Base-by-base conservation (phyloP, 2,329 filamentous ascomycete species). In the Ceratocystis cacaofunesta region DNA sequence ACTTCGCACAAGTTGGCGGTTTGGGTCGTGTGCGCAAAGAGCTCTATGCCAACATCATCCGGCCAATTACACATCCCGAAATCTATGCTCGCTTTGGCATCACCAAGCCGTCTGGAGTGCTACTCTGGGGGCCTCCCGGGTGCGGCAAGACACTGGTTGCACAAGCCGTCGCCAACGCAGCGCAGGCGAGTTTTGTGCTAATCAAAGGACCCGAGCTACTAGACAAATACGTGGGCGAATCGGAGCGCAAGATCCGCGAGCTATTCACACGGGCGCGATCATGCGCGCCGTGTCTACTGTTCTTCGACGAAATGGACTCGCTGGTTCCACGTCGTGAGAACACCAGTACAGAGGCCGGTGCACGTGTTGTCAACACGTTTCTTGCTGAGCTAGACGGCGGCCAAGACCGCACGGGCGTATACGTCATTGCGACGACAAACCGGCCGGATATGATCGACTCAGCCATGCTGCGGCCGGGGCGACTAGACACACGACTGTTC, bases 211-310 rank as follows among this genome's bases (percentile, higher is more conserved):
- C 94, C 0, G 94, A 99, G 74, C 80, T 99, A 8, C 82, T 99
- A 58, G 97, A 97, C 79, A 99, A 97, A 76, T 99, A 92, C 73
- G 92, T 99, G 8, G 94, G 94, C 70, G 94, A 99, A 75, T 95
- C 90, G 5, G 94, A 99, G 76, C 87, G 92, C 10, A 90, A 92
- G 0, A 88, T 99, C 1, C 86, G 94, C 25, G 90, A 95, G 73
- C 88, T 97, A 0, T 99, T 99, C 75, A 84, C 86, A 69, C 87
- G 92, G 17, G 94, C 94, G 0, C 84, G 92, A 63, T 88, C 88
- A 0, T 92, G 88, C 6, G 83, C 91, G 0, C 94, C 94, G 0
- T 97, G 92, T 72, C 90, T 99, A 65, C 86, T 99, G 67, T 97
- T 99, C 82, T 97, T 99, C 73, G 94, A 99, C 73, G 94, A 99